Conservation (phyloP, 164 flowering plant species). For the Platanus orientalis region DNA sequence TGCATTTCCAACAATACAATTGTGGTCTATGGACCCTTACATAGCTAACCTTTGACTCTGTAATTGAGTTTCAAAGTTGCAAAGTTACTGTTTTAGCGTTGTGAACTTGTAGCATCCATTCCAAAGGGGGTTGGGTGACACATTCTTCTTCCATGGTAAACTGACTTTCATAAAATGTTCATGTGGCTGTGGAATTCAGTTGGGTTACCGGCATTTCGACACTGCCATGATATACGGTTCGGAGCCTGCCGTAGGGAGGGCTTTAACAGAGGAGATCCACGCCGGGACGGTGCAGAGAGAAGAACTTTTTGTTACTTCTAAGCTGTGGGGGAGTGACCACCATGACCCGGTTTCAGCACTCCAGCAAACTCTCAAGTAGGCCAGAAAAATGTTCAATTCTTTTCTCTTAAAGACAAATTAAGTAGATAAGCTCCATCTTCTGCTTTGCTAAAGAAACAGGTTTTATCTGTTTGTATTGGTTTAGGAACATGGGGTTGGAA, state of each 20-base stretch:
- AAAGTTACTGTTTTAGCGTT: too few relatives aligned
- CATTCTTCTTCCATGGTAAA: too few relatives aligned
- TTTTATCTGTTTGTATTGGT: neutral
- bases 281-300: conserved; percentile 39
- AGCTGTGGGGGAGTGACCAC: conserved; percentile 77
- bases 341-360: conserved; percentile 71
- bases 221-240: conserved; percentile 79
- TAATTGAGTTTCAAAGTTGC: too few relatives aligned
- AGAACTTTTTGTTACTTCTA: conserved; percentile 63
- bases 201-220: conserved; percentile 78
- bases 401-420: too few relatives aligned
- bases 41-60: too few relatives aligned
- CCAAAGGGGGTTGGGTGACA: too few relatives aligned
- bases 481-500: conserved; percentile 69
- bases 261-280: conserved; percentile 38
- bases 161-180: too few relatives aligned
- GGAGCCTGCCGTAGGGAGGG: conserved; percentile 62
- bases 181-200: conserved; percentile 31
- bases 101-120: too few relatives aligned
- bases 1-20: too few relatives aligned
- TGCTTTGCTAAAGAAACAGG: too few relatives aligned
- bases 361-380: conserved; percentile 46
- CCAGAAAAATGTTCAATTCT: neutral
- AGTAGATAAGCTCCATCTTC: too few relatives aligned
- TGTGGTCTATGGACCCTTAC: too few relatives aligned